Conservation (phyloP, 2,329 filamentous ascomycete genomes). For the Fusarium heterosporum region DNA sequence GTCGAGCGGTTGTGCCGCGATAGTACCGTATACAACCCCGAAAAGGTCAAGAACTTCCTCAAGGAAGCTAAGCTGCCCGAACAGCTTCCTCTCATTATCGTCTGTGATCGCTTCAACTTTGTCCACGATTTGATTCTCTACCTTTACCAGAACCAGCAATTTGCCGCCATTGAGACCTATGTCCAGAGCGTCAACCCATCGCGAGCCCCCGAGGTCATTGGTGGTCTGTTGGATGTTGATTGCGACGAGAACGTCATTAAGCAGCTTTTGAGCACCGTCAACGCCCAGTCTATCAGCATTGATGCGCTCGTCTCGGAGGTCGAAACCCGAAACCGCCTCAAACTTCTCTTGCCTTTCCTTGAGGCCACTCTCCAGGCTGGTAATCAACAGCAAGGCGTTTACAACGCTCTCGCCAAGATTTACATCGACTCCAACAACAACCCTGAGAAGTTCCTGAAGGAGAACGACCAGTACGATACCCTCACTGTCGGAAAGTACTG, state of each 20-base stretch:
- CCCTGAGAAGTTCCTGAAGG: slow-evolving; percentile 95
- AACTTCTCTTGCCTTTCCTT: slow-evolving; percentile 94
- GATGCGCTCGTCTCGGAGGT: slow-evolving; percentile 95
- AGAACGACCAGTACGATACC: slow-evolving; percentile 97
- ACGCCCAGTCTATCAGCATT: slow-evolving; percentile 87
- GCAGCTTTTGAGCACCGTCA: slow-evolving; percentile 85
- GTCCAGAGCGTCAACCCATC: slow-evolving; percentile 96
- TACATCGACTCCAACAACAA: slow-evolving; percentile 99
- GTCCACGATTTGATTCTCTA: slow-evolving; percentile 96
- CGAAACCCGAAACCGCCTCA: slow-evolving; percentile 94
- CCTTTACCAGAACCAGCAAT: slow-evolving; percentile 98
- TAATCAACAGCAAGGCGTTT: slow-evolving; percentile 96
- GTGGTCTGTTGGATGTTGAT: slow-evolving; percentile 93
- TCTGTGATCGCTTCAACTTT: slow-evolving; percentile 99
- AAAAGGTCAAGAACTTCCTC: slow-evolving; percentile 99
- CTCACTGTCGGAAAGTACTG: slow-evolving; percentile 96
- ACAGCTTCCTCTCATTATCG: slow-evolving; percentile 95
- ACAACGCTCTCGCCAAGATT: slow-evolving; percentile 97
- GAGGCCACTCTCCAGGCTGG: slow-evolving; percentile 90
- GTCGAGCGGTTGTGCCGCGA: slow-evolving; percentile 98
- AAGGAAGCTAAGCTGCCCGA: slow-evolving; percentile 95
- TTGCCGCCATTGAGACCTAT: slow-evolving; percentile 98
- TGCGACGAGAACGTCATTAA: slow-evolving; percentile 98
- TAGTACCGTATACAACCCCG: slow-evolving; percentile 87
- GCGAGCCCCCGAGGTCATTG: slow-evolving; percentile 90